A percentile compares a stretch with the other conserved stretches of the same genome.
These are phyloP conservation scores for Metschnikowia continentalis DNA, from an alignment of 805 yeast genomes.

Conservation along the genomic window DNA sequence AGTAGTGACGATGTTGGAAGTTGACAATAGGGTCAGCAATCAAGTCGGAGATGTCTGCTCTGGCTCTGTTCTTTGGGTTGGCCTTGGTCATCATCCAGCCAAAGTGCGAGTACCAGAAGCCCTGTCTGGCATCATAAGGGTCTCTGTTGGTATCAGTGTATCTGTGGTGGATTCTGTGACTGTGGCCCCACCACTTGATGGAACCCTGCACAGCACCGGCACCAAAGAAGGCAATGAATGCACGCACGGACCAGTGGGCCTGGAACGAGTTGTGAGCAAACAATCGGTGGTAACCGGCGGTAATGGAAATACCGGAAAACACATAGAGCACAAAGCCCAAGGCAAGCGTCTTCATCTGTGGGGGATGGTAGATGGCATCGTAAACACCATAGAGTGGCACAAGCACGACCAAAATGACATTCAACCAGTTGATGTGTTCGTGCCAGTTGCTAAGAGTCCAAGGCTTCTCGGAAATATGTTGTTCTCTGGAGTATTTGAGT, in stretches of 20 bases:
- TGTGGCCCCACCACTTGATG: slow-evolving; percentile 85
- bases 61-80: slow-evolving; percentile 75
- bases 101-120: slow-evolving; percentile 80
- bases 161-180: slow-evolving; percentile 82
- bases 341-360: slow-evolving; percentile 48
- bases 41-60: slow-evolving; percentile 78
- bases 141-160: slow-evolving; percentile 80
- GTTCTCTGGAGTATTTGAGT: slow-evolving; percentile 34
- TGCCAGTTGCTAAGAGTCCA: slow-evolving; percentile 74
- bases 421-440: slow-evolving; percentile 75
- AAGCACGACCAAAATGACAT: slow-evolving; percentile 57
- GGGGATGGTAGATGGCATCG: slow-evolving; percentile 43
- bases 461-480: slow-evolving; percentile 73
- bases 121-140: slow-evolving; percentile 81
- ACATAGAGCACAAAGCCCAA: slow-evolving; percentile 53
- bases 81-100: slow-evolving; percentile 84
- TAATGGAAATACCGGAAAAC: slow-evolving; percentile 68
- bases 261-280: slow-evolving; percentile 74
- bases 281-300: slow-evolving; percentile 80
- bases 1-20: slow-evolving; percentile 78
- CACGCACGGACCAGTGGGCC: slow-evolving; percentile 55
- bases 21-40: slow-evolving; percentile 74
- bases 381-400: slow-evolving; percentile 55
- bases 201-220: slow-evolving; percentile 84
- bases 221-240: slow-evolving; percentile 72